phyloP scores from a whole-genome alignment of 148 eudicot genomes.

The Heliamphora exappendiculata region DNA sequence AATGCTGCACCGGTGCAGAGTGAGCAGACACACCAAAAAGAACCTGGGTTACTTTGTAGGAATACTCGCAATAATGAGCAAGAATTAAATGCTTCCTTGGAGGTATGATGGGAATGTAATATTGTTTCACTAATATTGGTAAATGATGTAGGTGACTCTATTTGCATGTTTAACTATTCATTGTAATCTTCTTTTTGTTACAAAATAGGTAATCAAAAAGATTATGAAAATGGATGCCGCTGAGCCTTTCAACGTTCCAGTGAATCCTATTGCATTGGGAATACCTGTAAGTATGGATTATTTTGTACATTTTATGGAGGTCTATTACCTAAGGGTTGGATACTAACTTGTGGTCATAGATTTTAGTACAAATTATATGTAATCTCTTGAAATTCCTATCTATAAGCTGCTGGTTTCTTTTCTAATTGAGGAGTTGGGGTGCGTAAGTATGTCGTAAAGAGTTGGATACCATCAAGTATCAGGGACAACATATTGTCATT shows the following conservation, averaged over 20 bases:
- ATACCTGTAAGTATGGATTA: conserved; percentile 68
- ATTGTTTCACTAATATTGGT: not conserved
- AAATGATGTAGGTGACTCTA: not conserved
- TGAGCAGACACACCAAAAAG: conserved; percentile 35
- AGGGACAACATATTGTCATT: not conserved
- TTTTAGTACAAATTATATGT: not conserved
- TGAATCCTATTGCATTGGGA: conserved; percentile 78
- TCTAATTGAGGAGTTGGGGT: conserved; percentile 2
- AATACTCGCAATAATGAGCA: conserved; percentile 42
- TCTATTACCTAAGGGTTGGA: not conserved
- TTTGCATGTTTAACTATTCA: not conserved
- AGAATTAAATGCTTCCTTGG: conserved; percentile 66
- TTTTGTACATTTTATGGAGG: not conserved
- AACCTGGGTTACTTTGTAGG: conserved; percentile 24
- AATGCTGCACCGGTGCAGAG: conserved; percentile 29
- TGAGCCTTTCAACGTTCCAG: conserved; percentile 85
- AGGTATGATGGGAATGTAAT: conserved; percentile 38
- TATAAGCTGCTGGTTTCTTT: conserved; percentile 2
- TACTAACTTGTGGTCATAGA: not conserved
- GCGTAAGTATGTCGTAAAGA: not conserved
- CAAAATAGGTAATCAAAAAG: conserved; percentile 58
- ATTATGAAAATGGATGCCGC: conserved; percentile 99
- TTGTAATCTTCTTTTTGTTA: not conserved
- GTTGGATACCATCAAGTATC: not conserved
- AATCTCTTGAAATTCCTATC: not conserved